Evolutionary conservation across 192 early-diverging fungal genomes (phyloP).

Genomic region (Dissophora ornata): DNA sequence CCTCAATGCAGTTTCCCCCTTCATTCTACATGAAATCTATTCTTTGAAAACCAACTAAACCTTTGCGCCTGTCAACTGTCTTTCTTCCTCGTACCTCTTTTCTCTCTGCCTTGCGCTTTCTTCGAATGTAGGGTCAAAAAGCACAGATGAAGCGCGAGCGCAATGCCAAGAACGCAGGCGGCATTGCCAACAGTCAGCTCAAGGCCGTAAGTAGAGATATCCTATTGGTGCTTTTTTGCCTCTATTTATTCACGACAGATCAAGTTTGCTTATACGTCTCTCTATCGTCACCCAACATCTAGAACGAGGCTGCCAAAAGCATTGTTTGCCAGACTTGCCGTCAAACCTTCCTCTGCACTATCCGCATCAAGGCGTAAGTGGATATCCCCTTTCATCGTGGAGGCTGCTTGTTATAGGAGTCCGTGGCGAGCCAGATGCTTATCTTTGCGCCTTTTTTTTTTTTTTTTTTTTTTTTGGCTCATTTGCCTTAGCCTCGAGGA

Average conservation of each 20-base stretch:
- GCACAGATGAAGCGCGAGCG: constrained; percentile 79
- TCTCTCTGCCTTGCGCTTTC: not conserved
- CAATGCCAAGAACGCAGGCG: constrained; percentile 63
- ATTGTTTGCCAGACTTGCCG: constrained; percentile 82
- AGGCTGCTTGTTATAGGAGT: too few relatives aligned
- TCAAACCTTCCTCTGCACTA: constrained; percentile 86
- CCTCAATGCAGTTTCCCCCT: not conserved
- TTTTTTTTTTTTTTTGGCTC: not conserved
- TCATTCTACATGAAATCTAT: too few relatives aligned
- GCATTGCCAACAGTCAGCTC: constrained; percentile 67
- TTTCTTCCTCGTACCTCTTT: not conserved
- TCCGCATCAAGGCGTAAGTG: constrained; percentile 74
- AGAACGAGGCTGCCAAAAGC: constrained; percentile 87
- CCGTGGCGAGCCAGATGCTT: too few relatives aligned
- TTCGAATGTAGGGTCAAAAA: constrained; percentile 65
- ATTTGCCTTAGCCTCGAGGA: constrained; percentile 62
- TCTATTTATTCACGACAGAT: too few relatives aligned
- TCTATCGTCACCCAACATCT: too few relatives aligned
- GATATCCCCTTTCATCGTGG: too few relatives aligned
- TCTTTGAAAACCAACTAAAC: too few relatives aligned
- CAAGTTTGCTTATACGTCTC: too few relatives aligned
- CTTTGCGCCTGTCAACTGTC: too few relatives aligned
- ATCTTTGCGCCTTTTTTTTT: constrained; percentile 1
- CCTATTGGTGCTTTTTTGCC: too few relatives aligned
- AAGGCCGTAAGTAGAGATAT: constrained; percentile 69